phyloP scores from a whole-genome alignment of 257 asterid genomes.

The Prunella vulgaris region DNA sequence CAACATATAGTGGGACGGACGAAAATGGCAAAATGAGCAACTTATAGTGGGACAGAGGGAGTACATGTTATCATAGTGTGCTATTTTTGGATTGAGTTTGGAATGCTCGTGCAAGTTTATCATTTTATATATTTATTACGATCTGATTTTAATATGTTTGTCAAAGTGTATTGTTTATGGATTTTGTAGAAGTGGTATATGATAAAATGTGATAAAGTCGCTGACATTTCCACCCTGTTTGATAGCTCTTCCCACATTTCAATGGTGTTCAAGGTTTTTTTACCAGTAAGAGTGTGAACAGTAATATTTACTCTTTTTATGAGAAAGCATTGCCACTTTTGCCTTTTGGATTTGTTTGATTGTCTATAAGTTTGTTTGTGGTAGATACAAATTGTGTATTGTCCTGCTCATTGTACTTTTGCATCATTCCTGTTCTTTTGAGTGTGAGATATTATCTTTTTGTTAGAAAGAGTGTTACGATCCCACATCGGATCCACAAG shows the following conservation, averaged over 20 bases:
- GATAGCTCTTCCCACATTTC: background rate
- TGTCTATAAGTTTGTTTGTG: background rate
- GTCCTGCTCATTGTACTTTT: background rate
- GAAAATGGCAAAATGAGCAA: no score
- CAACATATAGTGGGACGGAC: no score
- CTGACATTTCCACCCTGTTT: background rate
- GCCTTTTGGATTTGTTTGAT: background rate
- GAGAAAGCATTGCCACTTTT: background rate
- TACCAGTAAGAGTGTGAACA: background rate
- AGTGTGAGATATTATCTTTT: background rate
- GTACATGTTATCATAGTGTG: background rate
- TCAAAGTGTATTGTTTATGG: background rate
- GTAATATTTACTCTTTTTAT: background rate
- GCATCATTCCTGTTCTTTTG: slow-evolving; percentile 1
- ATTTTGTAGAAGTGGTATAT: background rate
- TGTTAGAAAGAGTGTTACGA: no score
- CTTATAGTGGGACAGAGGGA: no score
- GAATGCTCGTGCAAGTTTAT: background rate
- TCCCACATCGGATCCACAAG: no score
- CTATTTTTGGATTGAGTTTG: background rate
- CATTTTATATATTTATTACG: background rate
- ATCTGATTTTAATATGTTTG: background rate
- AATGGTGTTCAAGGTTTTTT: background rate
- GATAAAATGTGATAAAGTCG: background rate
- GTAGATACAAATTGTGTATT: background rate